phyloP scores from a whole-genome alignment of 2,329 filamentous ascomycete genomes.

The Lecanicillium sp. region DNA sequence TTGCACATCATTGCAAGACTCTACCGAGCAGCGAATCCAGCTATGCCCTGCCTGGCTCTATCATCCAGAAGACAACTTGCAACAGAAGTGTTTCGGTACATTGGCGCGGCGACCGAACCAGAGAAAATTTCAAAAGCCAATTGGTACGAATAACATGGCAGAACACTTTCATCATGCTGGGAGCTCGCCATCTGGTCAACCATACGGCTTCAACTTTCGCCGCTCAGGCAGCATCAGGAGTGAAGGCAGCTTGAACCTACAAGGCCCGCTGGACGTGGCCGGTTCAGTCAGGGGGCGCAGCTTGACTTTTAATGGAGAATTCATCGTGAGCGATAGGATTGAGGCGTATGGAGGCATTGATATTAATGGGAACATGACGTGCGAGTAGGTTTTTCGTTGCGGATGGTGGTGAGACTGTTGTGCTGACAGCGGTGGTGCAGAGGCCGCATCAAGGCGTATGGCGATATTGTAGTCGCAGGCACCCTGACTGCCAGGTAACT shows the following conservation, averaged over 20 bases:
- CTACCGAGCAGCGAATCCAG: too few species aligned
- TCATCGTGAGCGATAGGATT: slow-evolving; percentile 33
- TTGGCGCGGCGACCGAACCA: not conserved
- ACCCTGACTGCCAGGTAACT: slow-evolving; percentile 28
- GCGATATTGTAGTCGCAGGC: slow-evolving; percentile 34
- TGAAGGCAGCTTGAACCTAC: slow-evolving; percentile 29
- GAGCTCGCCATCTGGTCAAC: slow-evolving; percentile 15
- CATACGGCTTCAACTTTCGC: slow-evolving; percentile 15
- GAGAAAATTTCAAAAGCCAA: not conserved
- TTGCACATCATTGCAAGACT: too few species aligned
- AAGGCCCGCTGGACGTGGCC: slow-evolving; percentile 37
- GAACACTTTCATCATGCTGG: slow-evolving; percentile 8
- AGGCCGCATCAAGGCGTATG: slow-evolving; percentile 36
- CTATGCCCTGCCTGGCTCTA: too few species aligned
- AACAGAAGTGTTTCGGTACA: too few species aligned
- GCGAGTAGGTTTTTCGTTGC: slow-evolving; percentile 25
- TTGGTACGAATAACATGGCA: not conserved
- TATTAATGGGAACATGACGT: slow-evolving; percentile 32
- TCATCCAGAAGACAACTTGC: too few species aligned
- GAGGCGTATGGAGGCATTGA: slow-evolving; percentile 37
- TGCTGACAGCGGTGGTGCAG: slow-evolving; percentile 16
- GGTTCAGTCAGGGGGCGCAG: slow-evolving; percentile 37
- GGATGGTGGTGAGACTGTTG: not conserved
- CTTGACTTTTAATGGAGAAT: slow-evolving; percentile 34
- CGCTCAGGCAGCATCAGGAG: slow-evolving; percentile 32